Evolutionary conservation across 2,329 filamentous ascomycete species (phyloP).

Genomic region (Zarea fungicola): DNA sequence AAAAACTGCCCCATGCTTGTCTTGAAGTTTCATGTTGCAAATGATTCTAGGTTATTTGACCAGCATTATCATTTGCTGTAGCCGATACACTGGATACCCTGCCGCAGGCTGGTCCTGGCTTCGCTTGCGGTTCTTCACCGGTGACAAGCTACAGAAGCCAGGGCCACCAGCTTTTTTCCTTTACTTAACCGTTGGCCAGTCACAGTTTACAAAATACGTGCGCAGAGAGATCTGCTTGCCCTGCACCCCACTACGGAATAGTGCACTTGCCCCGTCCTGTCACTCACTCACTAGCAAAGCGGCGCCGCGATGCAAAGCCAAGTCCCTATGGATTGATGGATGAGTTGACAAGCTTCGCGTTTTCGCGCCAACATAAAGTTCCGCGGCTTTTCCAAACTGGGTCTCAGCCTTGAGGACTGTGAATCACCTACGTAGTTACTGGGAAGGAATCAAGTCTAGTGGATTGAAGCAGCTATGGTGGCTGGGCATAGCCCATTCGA

Average conservation of each 20-base stretch:
- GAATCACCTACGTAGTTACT: background rate
- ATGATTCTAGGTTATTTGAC: no score
- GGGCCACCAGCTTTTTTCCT: no score
- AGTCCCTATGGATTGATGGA: background rate
- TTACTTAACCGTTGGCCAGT: no score
- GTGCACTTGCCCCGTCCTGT: background rate
- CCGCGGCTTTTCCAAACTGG: background rate
- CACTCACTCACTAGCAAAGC: background rate
- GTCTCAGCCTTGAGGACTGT: background rate
- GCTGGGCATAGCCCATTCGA: background rate
- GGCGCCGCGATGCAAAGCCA: background rate
- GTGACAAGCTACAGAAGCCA: conserved; percentile 9
- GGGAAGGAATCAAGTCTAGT: background rate
- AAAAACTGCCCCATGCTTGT: no score
- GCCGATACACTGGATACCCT: background rate
- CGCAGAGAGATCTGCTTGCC: background rate
- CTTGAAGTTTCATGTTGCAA: no score
- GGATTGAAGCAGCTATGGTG: background rate
- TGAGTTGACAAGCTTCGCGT: background rate
- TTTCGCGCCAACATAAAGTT: background rate
- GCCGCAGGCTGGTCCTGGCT: no score
- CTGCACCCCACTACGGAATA: background rate
- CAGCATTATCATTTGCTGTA: no score
- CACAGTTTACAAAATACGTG: no score
- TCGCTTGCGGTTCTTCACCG: conserved; percentile 4